Evolutionary conservation across 495 filamentous ascomycete species (phyloP), one percentile per base, ranked within the genome.

Genomic region (Podospora conica): DNA sequence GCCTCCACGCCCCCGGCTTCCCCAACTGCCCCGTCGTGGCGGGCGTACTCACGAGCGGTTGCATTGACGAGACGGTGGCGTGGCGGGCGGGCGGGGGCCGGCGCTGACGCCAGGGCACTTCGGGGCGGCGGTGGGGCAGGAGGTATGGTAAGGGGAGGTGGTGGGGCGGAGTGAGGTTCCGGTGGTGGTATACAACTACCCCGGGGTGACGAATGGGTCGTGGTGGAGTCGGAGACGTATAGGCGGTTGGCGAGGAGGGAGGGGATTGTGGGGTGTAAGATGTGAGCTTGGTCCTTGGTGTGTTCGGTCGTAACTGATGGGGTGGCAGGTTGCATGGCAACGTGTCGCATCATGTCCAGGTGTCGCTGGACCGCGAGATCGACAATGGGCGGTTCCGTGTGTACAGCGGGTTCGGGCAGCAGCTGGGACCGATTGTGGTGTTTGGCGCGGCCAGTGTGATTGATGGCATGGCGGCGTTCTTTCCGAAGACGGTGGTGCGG

Each of bases 241-340:
- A 79, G 76, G 23, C 69, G 66, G 5, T 78, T 90, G 21, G 83
- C 87, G 1, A 70, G 75, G 24, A 81, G 88, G 69, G 78, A 79
- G 18, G 87, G 86, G 60, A 87, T 90, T 61, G 86, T 89, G 1
- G 87, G 87, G 48, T 86, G 84, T 74, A 89, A 90, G 76, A 85
- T 90, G 71, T 76, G 59, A 67, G 74, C 63, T 12, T 33, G n/a
- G n/a, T n/a, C n/a, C n/a, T n/a, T n/a, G 31, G 12, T 11, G 31
- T 12, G 12, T 15, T 40, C 4, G 12, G 10, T 18, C 15, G 15
- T 48, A 8, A 21, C 48, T 62, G 22, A 55, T 40, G 7, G n/a
- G 6, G 3, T 15, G 55, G 9, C 31, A 78, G 76, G 76, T 89
- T 86, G 6, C 87, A 90, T 69, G 86, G 85, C 63, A 84, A 87